Conservation (phyloP, 106 monocot genomes). For the Acanthochlamys bracteata region DNA sequence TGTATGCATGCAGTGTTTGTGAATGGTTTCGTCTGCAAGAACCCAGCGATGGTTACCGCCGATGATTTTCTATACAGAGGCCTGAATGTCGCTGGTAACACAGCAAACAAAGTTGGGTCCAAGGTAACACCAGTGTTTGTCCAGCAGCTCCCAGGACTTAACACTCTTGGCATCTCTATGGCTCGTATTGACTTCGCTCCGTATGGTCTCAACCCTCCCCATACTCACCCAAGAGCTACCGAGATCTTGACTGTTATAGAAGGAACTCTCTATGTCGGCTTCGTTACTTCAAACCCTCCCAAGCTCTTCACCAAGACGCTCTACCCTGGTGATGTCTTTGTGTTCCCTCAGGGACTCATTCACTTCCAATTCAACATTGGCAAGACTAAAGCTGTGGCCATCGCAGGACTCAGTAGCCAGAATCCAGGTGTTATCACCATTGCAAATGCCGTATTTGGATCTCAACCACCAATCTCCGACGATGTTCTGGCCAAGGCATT, state of each 20-base stretch:
- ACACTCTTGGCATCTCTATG: conserved; percentile 7
- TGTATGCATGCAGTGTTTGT: conserved; percentile 4
- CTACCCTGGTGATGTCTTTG: conserved; percentile 3
- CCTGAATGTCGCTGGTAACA: not conserved
- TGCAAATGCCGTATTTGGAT: conserved; percentile 3
- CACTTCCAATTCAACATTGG: conserved; percentile 2
- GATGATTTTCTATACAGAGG: conserved; percentile 9
- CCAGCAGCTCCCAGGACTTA: conserved; percentile 1
- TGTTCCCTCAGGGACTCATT: conserved; percentile 6
- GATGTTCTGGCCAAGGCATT: conserved; percentile 12
- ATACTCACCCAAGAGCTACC: conserved; percentile 7
- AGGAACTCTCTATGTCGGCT: conserved; percentile 10
- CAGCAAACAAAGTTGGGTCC: not conserved
- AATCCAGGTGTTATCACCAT: not conserved
- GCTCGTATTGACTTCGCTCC: conserved; percentile 6
- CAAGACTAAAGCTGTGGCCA: not conserved
- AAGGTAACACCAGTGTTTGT: not conserved
- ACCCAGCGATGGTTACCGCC: not conserved
- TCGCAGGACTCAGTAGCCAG: conserved; percentile 4
- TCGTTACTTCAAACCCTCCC: conserved; percentile 7
- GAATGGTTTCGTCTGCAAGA: conserved; percentile 11
- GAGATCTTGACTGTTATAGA: not conserved
- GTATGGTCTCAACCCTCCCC: conserved; percentile 3
- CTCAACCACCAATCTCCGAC: conserved; percentile 4
- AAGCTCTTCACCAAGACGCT: conserved; percentile 1